Evolutionary conservation across 2,329 filamentous ascomycete genomes (phyloP), one percentile per base, ranked within the genome.

Genomic region (Hymenoscyphus salicellus): DNA sequence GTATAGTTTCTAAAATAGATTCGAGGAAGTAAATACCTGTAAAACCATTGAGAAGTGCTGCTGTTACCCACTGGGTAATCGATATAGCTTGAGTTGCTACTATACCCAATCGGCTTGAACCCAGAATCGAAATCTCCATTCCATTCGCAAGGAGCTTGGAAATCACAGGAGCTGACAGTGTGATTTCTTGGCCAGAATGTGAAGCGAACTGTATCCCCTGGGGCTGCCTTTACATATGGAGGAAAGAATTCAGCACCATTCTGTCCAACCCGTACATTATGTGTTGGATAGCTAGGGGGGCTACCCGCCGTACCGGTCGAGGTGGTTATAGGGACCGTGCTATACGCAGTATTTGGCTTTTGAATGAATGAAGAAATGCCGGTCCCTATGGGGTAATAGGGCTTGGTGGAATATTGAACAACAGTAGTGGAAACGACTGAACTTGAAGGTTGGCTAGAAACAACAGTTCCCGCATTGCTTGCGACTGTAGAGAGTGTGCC

Each of bases 151-250:
- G 65, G 65, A 38, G 38, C 38, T 8, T 32, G 33, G 6, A 63
- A 28, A 20, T 63, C 32, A 36, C 63, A 67, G 46, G 60, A 61
- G 46, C 63, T 66, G 30, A 66, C 36, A 1, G 58, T 63, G 46
- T 67, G 65, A 20, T 66, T 63, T 23, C 30, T 58, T 28, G 65
- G 63, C 36, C 56, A 58, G 28, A 63, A 64, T 7, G 33, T 26
- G 28, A 67, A 67, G 20, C 65, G 60, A 11, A 67, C 57, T 33
- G 63, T 65, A 33, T 65, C 65, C 28, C 63, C 65, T 33, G 52
- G 32, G n/a, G 63, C 41, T 1, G 60, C 65, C 30, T 63, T 55
- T 11, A 67, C 38, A 14, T 63, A 63, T 14, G 32, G 17, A 7
- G 65, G 63, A 5, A 49, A 58, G 61, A 61, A 67, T 14, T 56